Evolutionary conservation across 129 eudicot species (phyloP), one percentile per base, ranked within the genome.

Genomic region (Escallonia herrerae): DNA sequence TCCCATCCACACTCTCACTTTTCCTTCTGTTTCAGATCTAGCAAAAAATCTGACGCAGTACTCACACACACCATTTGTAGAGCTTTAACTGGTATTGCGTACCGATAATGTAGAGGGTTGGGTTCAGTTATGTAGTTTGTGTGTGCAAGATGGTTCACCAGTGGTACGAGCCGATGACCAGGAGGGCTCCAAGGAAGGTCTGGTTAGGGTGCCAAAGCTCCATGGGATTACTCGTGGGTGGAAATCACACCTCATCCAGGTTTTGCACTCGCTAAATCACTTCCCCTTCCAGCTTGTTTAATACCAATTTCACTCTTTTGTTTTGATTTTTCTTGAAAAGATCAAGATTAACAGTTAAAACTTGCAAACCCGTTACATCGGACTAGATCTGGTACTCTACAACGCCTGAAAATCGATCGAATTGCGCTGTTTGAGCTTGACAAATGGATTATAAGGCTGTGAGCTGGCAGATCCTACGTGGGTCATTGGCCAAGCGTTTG

Each of bases 161-260:
- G 61, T 70, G 69, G 74, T 86, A 80, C 65, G 73, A 78, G 53
- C 43, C 60, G 48, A 84, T 76, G 87, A 49, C 67, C 59, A 84
- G 72, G 58, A 74, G 87, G 67, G 76, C 76, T 77, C 90, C 91
- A 51, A 77, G 69, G 46, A 86, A 82, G 82, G 86, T 82, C 40
- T 93, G 89, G 96, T 64, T 93, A 77, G 87, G 96, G 73, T 79
- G 42, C 57, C 91, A 93, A 93, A 86, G 69, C 50, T 79, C 87
- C 43, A 78, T 76, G 80, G 89, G 78, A 58, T 80, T 93, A 85
- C 91, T 93, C 76, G 98, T 93, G 95, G 98, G 98, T 93, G 98
- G 98, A 78, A 93, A 93, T 62, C 98, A 93, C 96, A 93, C 98
- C 62, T 93, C 98, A 60, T 88, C 91, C 87, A 88, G 96, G 91